Base-by-base conservation (phyloP, 257 asterid genomes). In the Solanum arcanum region DNA sequence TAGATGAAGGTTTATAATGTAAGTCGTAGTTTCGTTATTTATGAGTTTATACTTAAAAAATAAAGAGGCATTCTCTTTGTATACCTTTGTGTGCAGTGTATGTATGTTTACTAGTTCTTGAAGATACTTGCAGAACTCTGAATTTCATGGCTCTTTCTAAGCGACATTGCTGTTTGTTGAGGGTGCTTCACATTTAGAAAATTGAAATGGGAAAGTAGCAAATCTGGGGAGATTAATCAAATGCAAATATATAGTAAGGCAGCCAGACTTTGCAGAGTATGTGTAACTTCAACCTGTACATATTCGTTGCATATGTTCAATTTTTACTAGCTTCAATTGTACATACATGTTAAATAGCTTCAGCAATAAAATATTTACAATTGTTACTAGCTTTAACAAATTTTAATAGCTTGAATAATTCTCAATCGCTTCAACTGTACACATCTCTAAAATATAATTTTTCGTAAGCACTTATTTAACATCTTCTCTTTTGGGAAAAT, bases 251-350 rank as follows among this genome's bases (percentile, higher is more conserved):
- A 94, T 90, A 88, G 90, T 73, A 89, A 90, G 88, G 90, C 97
- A 80, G 99, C 99, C 83, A 92, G 91, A 91, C 94, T 94, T 83
- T 94, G 93, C 95, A 35, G 93, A 94, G 99, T 97, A 90, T 90
- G 98, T 90, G 44, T 74, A 76, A 76, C 69, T 85, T 41, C 44
- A 80, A 49, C 6, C 35, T 49, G 18, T 47, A 49, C 69, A 29
- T 21, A 16, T 29, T 69, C 21, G 5, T 29, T 49, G 35, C n/a
- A 81, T 81, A 29, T 80, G 64, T 20, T 20, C 64, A 56, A 20
- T 56, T 56, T 56, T 56, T 56, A 20, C 8, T 56, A 56, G n/a
- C 64, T 56, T 56, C 64, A 56, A 29, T 49, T 80, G 25, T 47
- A 80, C 85, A 29, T 21, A 15, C 18, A 44, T 7, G 5, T 16